Evolutionary conservation across 257 asterid genomes (phyloP).

Genomic region (Salvia hispanica): DNA sequence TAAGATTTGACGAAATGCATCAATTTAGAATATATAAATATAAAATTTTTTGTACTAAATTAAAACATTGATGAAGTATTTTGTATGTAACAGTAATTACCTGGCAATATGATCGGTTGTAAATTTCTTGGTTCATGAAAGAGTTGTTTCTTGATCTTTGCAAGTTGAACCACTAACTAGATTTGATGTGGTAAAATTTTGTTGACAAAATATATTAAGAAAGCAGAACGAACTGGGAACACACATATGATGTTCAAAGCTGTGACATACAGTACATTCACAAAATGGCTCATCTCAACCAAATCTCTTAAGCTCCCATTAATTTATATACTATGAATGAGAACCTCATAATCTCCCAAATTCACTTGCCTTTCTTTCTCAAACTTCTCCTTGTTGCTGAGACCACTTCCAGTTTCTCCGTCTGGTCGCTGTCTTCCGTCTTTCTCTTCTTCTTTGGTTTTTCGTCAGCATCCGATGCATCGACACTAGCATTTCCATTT

Average conservation of each 20-base stretch:
- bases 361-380: slow-evolving; percentile 38
- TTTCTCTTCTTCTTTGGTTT: slow-evolving; percentile 18
- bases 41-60: too few species aligned
- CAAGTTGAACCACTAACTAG: too few species aligned
- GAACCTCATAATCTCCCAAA: background rate
- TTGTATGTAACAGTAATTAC: too few species aligned
- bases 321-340: background rate
- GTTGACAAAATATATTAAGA: background rate
- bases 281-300: background rate
- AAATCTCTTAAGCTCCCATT: background rate
- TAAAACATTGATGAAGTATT: too few species aligned
- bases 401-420: slow-evolving; percentile 36
- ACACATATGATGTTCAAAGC: background rate
- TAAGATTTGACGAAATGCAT: too few species aligned
- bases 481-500: slow-evolving; percentile 10
- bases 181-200: too few species aligned
- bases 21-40: too few species aligned
- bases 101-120: too few species aligned
- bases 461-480: slow-evolving; percentile 33
- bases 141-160: too few species aligned
- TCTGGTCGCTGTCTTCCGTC: slow-evolving; percentile 2
- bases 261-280: background rate
- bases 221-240: background rate
- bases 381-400: slow-evolving; percentile 47
- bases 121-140: too few species aligned